Base-by-base conservation (phyloP, 129 eudicot species). In the Deinandra increscens region DNA sequence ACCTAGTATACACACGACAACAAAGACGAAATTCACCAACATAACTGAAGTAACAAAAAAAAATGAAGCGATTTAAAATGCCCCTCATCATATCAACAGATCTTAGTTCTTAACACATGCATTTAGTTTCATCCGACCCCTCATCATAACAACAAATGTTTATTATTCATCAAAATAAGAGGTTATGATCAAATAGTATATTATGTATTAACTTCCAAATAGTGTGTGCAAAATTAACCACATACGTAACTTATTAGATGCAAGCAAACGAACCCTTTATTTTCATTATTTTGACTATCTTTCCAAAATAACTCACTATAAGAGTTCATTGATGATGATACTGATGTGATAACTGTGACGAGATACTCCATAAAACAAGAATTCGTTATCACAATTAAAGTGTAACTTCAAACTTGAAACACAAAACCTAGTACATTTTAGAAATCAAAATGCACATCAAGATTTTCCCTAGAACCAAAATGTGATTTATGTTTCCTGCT, bases 11-110 rank as follows among this genome's bases (percentile, higher is more conserved):
- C 31, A 34, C 11, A 19, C 70, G 22, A 9, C 33, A 14, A n/a
- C 38, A 43, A 65, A 43, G 7, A 42, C 4, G 55, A 9, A 29
- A 44, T 13, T 65, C 22, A 43, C 42, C 18, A 12, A 23, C 70
- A 67, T 67, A 17, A 49, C 48, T 15, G 11, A 49, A 19, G 58
- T 49, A 31, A 48, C 38, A n/a, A n/a, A 41, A 33, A 6, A 68
- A 14, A 15, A 33, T 0, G 50, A n/a, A 75, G 19, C 12, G 0
- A n/a, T 44, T 45, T 6, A 48, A 18, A 72, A 10, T 31, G 20
- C 51, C 49, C 59, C 38, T 36, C 31, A 3, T 53, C 37, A 56
- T 26, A 54, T 38, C 71, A 50, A 53, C 39, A n/a, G n/a, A n/a
- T n/a, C n/a, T n/a, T n/a, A n/a, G n/a, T n/a, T n/a, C n/a, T n/a